phyloP scores from a whole-genome alignment of 164 flowering plant species.

The Euptelea pleiosperma region DNA sequence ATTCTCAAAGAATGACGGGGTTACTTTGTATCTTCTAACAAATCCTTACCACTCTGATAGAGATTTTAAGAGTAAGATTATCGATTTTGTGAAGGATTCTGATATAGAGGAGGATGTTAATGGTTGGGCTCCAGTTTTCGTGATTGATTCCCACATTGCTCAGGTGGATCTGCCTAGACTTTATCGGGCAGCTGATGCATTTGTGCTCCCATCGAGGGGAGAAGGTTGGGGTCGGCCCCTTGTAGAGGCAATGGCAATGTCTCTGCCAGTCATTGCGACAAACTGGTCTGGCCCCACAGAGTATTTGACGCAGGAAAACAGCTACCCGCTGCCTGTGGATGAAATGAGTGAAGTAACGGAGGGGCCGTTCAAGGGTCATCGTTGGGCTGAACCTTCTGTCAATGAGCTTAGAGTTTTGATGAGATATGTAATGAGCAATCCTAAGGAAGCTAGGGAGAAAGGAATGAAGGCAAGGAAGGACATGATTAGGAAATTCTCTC shows the following conservation, averaged over 20 bases:
- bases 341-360: slow-evolving; percentile 60
- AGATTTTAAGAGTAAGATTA: slow-evolving; percentile 53
- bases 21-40: slow-evolving; percentile 52
- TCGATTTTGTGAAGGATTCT: slow-evolving; percentile 48
- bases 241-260: slow-evolving; percentile 85
- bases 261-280: slow-evolving; percentile 65
- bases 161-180: slow-evolving; percentile 60
- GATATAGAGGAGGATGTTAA: slow-evolving; percentile 37
- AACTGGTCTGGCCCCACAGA: slow-evolving; percentile 88
- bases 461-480: slow-evolving; percentile 60
- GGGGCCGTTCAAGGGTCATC: slow-evolving; percentile 75
- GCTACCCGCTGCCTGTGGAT: slow-evolving; percentile 61
- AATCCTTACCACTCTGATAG: slow-evolving; percentile 61
- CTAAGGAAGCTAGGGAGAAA: slow-evolving; percentile 47
- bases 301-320: slow-evolving; percentile 56
- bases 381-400: slow-evolving; percentile 79
- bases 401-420: slow-evolving; percentile 42
- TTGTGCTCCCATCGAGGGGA: slow-evolving; percentile 78
- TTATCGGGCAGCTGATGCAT: slow-evolving; percentile 65
- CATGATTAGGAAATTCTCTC: slow-evolving; percentile 60
- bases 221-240: slow-evolving; percentile 84
- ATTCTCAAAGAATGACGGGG: slow-evolving; percentile 47
- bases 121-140: slow-evolving; percentile 62
- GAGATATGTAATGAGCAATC: slow-evolving; percentile 53
- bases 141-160: slow-evolving; percentile 58